Conservation (phyloP, 768 basidiomycete species). For the Pleurotus pulmonarius region DNA sequence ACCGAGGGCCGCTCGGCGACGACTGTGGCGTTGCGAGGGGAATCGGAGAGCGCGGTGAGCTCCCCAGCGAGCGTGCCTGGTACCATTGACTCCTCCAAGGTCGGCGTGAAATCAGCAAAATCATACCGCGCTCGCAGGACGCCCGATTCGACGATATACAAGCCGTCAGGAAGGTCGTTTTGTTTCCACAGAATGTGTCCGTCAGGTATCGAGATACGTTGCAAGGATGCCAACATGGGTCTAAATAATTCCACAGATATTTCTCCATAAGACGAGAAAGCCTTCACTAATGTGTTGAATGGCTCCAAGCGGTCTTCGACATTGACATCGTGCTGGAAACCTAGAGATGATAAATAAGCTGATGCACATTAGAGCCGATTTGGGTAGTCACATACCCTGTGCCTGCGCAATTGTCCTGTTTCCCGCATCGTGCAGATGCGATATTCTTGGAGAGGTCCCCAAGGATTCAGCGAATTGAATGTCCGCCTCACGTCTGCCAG, state of each 20-base stretch:
- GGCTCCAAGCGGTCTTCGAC: slow-evolving; percentile 48
- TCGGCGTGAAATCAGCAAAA: slow-evolving; percentile 64
- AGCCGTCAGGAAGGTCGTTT: slow-evolving; percentile 71
- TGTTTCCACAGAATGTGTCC: slow-evolving; percentile 72
- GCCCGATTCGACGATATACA: slow-evolving; percentile 89
- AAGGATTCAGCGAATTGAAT: slow-evolving; percentile 44
- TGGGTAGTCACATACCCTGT: slow-evolving; percentile 36
- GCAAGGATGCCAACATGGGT: slow-evolving; percentile 69
- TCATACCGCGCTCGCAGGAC: slow-evolving; percentile 79
- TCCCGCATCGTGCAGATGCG: slow-evolving; percentile 69
- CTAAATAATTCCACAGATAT: slow-evolving; percentile 54
- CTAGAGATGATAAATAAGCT: slow-evolving; percentile 13
- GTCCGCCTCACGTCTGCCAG: slow-evolving; percentile 52
- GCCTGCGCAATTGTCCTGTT: slow-evolving; percentile 56
- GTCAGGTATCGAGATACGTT: slow-evolving; percentile 50
- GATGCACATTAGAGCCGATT: background rate
- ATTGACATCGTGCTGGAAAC: slow-evolving; percentile 28
- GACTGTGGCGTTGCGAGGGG: slow-evolving; percentile 82
- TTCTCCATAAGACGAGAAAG: slow-evolving; percentile 72
- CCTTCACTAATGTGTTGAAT: slow-evolving; percentile 68
- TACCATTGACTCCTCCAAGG: slow-evolving; percentile 88
- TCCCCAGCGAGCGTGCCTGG: slow-evolving; percentile 92
- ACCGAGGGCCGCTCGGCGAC: slow-evolving; percentile 74
- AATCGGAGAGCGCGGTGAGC: slow-evolving; percentile 75
- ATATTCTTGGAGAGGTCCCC: slow-evolving; percentile 62